phyloP scores from a whole-genome alignment of 2,329 filamentous ascomycete genomes.

The Colletotrichum lupini region DNA sequence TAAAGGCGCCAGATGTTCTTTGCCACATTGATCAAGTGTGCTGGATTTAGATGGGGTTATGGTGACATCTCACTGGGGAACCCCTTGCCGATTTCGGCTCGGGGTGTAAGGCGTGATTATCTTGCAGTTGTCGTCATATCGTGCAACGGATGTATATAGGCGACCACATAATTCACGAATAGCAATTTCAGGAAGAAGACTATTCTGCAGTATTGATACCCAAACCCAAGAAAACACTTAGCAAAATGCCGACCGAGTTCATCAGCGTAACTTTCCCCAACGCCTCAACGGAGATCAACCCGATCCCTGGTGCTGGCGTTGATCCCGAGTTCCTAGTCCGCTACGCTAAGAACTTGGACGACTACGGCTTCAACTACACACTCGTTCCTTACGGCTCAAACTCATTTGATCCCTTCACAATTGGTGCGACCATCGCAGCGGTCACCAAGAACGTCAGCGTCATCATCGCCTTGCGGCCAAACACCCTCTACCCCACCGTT shows the following conservation, averaged over 20 bases:
- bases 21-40: not conserved
- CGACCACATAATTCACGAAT: not conserved
- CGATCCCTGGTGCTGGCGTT: conserved; percentile 61
- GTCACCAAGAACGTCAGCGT: conserved; percentile 69
- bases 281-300: conserved; percentile 65
- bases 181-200: not conserved
- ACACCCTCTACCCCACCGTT: conserved; percentile 71
- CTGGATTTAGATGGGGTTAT: conserved; percentile 6
- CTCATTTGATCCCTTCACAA: conserved; percentile 67
- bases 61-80: conserved; percentile 24
- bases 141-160: conserved; percentile 30
- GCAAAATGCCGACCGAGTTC: conserved; percentile 63
- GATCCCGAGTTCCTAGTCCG: conserved; percentile 67
- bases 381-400: conserved; percentile 69
- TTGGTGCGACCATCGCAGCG: conserved; percentile 67
- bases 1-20: not conserved
- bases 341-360: conserved; percentile 67
- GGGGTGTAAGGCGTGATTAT: conserved; percentile 40
- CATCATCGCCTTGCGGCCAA: conserved; percentile 71
- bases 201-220: not conserved
- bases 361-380: conserved; percentile 71
- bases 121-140: conserved; percentile 40
- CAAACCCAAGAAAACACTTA: not conserved
- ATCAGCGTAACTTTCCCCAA: conserved; percentile 69
- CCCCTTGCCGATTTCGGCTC: conserved; percentile 34